These are phyloP conservation scores for Rheum nobile DNA, from an alignment of 148 eudicot genomes.

Conservation along the genomic window DNA sequence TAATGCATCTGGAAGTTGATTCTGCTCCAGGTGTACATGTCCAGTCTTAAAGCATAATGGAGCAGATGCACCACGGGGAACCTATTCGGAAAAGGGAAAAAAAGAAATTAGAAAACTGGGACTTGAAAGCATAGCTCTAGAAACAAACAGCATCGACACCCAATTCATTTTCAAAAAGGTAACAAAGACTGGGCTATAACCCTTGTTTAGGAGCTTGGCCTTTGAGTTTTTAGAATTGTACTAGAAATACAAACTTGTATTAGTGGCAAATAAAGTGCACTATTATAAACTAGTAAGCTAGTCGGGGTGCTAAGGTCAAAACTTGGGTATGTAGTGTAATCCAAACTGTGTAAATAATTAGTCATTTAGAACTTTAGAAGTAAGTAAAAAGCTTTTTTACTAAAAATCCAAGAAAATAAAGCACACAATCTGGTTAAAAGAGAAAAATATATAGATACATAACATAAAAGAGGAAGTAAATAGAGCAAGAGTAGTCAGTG, in stretches of 20 bases:
- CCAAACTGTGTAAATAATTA: not conserved
- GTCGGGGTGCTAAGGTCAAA: not conserved
- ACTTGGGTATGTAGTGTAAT: not conserved
- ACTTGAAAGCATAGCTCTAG: not conserved
- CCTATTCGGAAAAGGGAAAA: conserved; percentile 29
- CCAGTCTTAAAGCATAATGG: conserved; percentile 86
- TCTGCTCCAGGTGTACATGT: conserved; percentile 87
- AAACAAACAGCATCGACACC: not conserved
- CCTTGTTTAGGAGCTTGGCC: not conserved
- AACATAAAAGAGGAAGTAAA: not conserved
- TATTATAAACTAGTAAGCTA: not conserved
- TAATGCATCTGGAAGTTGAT: conserved; percentile 93
- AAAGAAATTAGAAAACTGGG: conserved; percentile 5
- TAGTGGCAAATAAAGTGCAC: not conserved
- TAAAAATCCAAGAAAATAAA: not conserved
- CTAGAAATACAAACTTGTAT: not conserved
- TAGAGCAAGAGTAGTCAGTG: not conserved
- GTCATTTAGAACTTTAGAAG: no score
- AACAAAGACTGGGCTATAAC: not conserved
- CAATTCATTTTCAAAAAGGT: not conserved
- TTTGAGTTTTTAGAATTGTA: not conserved
- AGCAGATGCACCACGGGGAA: conserved; percentile 98
- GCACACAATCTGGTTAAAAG: not conserved
- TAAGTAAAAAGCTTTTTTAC: not conserved
- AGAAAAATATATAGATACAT: not conserved